phyloP scores from a whole-genome alignment of 176 grass and related monocot genomes.

The Metroxylon sagu region DNA sequence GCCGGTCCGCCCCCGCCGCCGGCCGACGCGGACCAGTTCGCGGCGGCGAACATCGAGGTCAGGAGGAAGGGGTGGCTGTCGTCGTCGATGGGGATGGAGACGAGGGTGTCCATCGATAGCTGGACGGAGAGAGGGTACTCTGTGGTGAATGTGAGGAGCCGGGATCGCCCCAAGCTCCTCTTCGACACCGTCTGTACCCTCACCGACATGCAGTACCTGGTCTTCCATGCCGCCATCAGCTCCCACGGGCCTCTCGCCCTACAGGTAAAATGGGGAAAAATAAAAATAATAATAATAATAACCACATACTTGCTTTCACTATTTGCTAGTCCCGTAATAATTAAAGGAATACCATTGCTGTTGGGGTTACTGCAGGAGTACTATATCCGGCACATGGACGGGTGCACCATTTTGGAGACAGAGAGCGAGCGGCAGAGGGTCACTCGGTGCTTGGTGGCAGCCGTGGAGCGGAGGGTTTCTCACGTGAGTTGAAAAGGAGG shows the following conservation, averaged over 20 bases:
- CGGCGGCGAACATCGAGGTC: conserved; percentile 9
- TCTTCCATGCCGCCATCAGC: conserved; percentile 57
- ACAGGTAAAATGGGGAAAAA: conserved; percentile 27
- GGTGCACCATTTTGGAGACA: conserved; percentile 38
- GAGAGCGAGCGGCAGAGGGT: conserved; percentile 52
- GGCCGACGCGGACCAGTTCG: conserved; percentile 34
- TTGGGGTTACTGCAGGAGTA: conserved; percentile 34
- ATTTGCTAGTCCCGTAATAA: no score
- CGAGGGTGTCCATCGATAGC: conserved; percentile 44
- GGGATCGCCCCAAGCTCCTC: conserved; percentile 51
- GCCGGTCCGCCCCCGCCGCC: conserved; percentile 27
- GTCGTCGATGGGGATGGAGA: conserved; percentile 19
- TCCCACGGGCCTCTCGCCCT: conserved; percentile 51
- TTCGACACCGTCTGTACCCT: conserved; percentile 75
- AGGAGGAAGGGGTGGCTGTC: no score
- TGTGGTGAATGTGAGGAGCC: conserved; percentile 59
- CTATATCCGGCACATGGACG: conserved; percentile 69
- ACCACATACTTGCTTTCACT: background rate
- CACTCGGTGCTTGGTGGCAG: conserved; percentile 54
- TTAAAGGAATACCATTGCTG: no score
- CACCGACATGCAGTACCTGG: conserved; percentile 74
- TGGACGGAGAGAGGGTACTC: conserved; percentile 65
- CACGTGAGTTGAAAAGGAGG: background rate
- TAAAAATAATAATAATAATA: background rate
- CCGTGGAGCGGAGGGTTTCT: conserved; percentile 43